phyloP scores from a whole-genome alignment of 345 rosid species.

The Fremontodendron californicum region DNA sequence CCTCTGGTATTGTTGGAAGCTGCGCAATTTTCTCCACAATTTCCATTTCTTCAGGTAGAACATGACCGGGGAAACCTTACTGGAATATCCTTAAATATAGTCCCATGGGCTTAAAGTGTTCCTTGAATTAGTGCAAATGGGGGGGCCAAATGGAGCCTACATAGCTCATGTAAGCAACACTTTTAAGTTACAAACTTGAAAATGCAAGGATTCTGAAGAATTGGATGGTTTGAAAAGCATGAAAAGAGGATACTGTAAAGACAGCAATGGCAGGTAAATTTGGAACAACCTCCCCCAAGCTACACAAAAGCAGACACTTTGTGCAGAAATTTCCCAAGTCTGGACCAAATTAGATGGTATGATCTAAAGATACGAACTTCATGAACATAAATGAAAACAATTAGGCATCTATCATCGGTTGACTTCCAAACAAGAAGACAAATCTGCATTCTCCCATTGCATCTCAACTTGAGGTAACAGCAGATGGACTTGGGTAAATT shows the following conservation, averaged over 20 bases:
- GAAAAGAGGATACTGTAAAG: background rate
- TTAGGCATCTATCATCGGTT: background rate
- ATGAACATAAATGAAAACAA: background rate
- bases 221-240: background rate
- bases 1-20: conserved; percentile 68
- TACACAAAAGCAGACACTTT: background rate
- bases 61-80: conserved; percentile 76
- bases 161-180: conserved; percentile 1
- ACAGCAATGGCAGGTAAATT: background rate
- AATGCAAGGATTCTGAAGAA: background rate
- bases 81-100: conserved; percentile 49
- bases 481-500: background rate
- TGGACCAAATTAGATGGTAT: background rate
- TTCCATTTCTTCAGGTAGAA: conserved; percentile 77
- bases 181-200: background rate
- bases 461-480: background rate
- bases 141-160: conserved; percentile 86
- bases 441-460: background rate
- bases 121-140: conserved; percentile 91
- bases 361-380: background rate
- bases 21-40: conserved; percentile 58
- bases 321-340: background rate
- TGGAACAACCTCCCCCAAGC: background rate
- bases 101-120: conserved; percentile 69
- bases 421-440: background rate